These are phyloP conservation scores for Starmerella asiatica DNA, from an alignment of 805 yeast genomes.

Conservation along the genomic window DNA sequence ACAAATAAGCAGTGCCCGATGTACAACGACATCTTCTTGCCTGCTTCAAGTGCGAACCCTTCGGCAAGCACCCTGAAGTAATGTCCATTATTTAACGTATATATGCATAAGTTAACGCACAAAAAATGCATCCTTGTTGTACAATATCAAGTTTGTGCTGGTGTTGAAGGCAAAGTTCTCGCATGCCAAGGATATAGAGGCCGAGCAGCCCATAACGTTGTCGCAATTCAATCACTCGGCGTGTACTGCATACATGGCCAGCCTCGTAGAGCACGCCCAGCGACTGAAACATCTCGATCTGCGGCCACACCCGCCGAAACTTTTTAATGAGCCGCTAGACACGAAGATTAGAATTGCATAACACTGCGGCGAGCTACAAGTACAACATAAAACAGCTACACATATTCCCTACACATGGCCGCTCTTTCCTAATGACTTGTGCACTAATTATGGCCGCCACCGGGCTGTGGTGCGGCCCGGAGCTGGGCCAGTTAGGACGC, in stretches of 20 bases:
- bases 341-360: slow-evolving; percentile 4
- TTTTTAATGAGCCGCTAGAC: slow-evolving; percentile 15
- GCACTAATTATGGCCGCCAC: no score
- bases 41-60: slow-evolving; percentile 12
- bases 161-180: slow-evolving; percentile 27
- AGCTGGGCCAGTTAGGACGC: no score
- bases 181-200: slow-evolving; percentile 30
- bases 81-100: background rate
- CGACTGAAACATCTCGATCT: slow-evolving; percentile 19
- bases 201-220: slow-evolving; percentile 25
- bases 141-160: slow-evolving; percentile 25
- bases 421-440: no score
- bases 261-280: slow-evolving; percentile 26
- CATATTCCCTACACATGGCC: no score
- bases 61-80: background rate
- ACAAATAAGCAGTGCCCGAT: slow-evolving; percentile 87
- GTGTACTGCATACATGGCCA: slow-evolving; percentile 26
- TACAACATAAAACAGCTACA: background rate
- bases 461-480: no score
- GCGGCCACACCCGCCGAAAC: slow-evolving; percentile 16
- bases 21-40: slow-evolving; percentile 40
- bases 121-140: slow-evolving; percentile 25
- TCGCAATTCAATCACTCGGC: slow-evolving; percentile 29
- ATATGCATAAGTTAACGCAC: background rate
- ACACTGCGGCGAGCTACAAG: background rate